Percentiles rank a stretch among this genome's conserved stretches.
Evolutionary conservation across 31 red algal species (phyloP).

Genomic region (Odonthalia washingtoniensis): DNA sequence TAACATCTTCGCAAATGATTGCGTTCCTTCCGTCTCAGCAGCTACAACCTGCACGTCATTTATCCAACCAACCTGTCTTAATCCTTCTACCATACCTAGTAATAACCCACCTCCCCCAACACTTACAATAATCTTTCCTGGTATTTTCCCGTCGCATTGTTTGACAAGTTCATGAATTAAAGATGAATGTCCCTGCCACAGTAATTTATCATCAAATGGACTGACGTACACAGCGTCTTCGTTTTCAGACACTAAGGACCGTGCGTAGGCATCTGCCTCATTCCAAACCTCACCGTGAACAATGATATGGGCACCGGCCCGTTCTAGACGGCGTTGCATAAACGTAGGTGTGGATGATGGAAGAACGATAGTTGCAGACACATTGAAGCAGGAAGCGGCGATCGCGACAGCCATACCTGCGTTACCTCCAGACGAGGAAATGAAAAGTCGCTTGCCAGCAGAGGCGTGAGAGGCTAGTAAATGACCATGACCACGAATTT

Average conservation of each 20-base stretch:
- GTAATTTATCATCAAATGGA: slow-evolving; percentile 81
- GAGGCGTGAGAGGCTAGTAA: slow-evolving; percentile 32
- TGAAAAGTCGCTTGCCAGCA: slow-evolving; percentile 50
- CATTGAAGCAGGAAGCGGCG: slow-evolving; percentile 49
- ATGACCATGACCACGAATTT: slow-evolving; percentile 86
- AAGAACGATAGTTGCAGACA: slow-evolving; percentile 74
- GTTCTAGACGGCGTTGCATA: slow-evolving; percentile 69
- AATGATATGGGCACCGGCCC: slow-evolving; percentile 65
- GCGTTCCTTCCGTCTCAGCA: slow-evolving; percentile 82
- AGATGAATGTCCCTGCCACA: slow-evolving; percentile 84
- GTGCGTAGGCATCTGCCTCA: slow-evolving; percentile 71
- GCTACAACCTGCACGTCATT: slow-evolving; percentile 60
- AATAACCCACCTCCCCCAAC: slow-evolving; percentile 95
- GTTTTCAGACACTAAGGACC: slow-evolving; percentile 46
- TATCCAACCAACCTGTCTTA: slow-evolving; percentile 65
- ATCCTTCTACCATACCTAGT: slow-evolving; percentile 75
- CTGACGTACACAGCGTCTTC: slow-evolving; percentile 61
- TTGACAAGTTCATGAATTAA: slow-evolving; percentile 79
- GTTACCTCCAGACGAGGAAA: slow-evolving; percentile 92
- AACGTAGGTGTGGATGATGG: slow-evolving; percentile 82
- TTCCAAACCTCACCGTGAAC: slow-evolving; percentile 88
- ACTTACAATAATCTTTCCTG: slow-evolving; percentile 70
- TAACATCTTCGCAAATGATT: slow-evolving; percentile 75
- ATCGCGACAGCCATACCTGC: slow-evolving; percentile 85
- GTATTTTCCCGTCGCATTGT: slow-evolving; percentile 42